Evolutionary conservation across 2,329 filamentous ascomycete genomes (phyloP).

Genomic region (Aspergillus fijiensis): DNA sequence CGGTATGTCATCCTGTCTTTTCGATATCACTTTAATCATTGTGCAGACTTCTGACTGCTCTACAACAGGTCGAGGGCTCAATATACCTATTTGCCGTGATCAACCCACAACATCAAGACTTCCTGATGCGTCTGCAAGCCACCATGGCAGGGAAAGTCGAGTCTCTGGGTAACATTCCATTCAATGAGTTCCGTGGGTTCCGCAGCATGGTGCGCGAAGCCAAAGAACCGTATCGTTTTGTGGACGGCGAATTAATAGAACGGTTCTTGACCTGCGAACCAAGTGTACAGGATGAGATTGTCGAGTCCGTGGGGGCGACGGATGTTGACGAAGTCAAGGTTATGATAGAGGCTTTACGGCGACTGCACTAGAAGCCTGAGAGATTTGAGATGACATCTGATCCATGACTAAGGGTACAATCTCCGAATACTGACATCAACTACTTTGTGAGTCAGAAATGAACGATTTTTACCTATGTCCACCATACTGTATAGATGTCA

Average conservation of each 20-base stretch:
- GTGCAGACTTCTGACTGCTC: background rate
- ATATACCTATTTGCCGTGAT: constrained; percentile 89
- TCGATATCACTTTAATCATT: background rate
- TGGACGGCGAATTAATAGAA: constrained; percentile 91
- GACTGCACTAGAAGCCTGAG: constrained; percentile 44
- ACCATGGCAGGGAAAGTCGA: constrained; percentile 66
- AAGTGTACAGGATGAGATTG: constrained; percentile 55
- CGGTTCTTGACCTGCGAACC: constrained; percentile 72
- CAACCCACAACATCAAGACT: constrained; percentile 67
- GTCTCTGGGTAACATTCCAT: constrained; percentile 71
- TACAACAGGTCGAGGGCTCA: constrained; percentile 73
- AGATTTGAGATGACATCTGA: background rate
- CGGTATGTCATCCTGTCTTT: constrained; percentile 57
- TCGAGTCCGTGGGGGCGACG: constrained; percentile 52
- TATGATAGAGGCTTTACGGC: constrained; percentile 58
- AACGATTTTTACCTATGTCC: background rate
- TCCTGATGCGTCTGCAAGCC: constrained; percentile 78
- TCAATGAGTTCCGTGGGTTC: constrained; percentile 79
- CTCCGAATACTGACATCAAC: background rate
- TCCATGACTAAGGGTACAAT: no score
- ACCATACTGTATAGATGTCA: background rate
- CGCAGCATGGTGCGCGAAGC: constrained; percentile 68
- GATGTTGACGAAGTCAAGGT: constrained; percentile 60
- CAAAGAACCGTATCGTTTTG: constrained; percentile 78
- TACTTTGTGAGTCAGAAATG: background rate